Percentiles rank a stretch among this genome's conserved stretches.
Conservation (phyloP, 2,329 filamentous ascomycete species). For the Huntiella bhutanensis region DNA sequence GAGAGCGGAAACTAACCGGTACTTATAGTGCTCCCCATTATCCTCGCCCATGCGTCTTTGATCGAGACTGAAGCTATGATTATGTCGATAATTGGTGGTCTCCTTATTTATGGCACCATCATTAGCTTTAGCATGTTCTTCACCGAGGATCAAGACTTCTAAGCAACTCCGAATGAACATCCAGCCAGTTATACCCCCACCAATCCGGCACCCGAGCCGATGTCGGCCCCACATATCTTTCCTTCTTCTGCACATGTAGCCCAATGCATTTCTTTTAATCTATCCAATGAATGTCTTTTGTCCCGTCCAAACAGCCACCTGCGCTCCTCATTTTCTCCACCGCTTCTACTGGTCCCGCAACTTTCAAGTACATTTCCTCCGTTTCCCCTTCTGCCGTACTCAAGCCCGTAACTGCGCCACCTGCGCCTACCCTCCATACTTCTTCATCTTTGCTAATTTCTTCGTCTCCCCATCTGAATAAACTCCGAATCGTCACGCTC, state of each 20-base stretch:
- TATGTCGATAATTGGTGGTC: conserved; percentile 84
- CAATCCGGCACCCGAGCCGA: too few relatives aligned
- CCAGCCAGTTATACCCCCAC: too few relatives aligned
- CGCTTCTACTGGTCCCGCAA: conserved; percentile 36
- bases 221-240: too few relatives aligned
- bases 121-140: conserved; percentile 98
- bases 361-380: conserved; percentile 76
- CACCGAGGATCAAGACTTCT: conserved; percentile 94
- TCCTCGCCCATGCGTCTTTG: conserved; percentile 71
- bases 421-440: conserved; percentile 70
- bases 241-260: too few relatives aligned
- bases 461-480: conserved; percentile 55
- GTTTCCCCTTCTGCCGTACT: conserved; percentile 66
- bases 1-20: neutral
- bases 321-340: conserved; percentile 19
- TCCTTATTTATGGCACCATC: conserved; percentile 94
- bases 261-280: neutral
- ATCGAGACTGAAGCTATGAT: conserved; percentile 74
- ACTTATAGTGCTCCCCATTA: conserved; percentile 55
- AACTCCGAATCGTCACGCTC: conserved; percentile 73
- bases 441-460: conserved; percentile 23
- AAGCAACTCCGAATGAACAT: conserved; percentile 14
- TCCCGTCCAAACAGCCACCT: neutral
- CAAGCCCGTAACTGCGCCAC: conserved; percentile 72
- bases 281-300: neutral